A percentile compares a stretch with the other conserved stretches of the same genome.
These are phyloP conservation scores for Pleurotus citrinopileatus DNA, from an alignment of 768 basidiomycete species.

Conservation along the genomic window DNA sequence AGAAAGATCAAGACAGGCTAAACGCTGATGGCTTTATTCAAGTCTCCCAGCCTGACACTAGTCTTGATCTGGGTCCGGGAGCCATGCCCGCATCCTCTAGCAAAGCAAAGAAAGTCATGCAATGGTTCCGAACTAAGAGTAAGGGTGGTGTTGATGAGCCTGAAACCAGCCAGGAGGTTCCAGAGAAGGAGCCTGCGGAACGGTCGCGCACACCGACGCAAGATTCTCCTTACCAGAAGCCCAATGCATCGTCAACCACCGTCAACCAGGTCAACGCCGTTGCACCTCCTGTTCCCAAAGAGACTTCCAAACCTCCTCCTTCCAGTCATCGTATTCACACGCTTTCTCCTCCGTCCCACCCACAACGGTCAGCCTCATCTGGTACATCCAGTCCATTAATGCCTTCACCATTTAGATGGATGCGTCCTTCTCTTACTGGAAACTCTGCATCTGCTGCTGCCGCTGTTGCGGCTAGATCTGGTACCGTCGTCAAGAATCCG, in stretches of 20 bases:
- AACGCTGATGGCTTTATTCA: conserved; percentile 15
- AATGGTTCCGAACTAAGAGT: conserved; percentile 89
- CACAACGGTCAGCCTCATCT: conserved; percentile 42
- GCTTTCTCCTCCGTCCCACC: conserved; percentile 26
- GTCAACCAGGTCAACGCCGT: conserved; percentile 25
- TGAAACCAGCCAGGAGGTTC: conserved; percentile 13
- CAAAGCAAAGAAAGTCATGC: conserved; percentile 95
- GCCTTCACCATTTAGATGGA: conserved; percentile 24
- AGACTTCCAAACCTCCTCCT: conserved; percentile 36
- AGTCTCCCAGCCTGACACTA: conserved; percentile 25
- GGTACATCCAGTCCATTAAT: conserved; percentile 38
- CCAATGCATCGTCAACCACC: conserved; percentile 29
- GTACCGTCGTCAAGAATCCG: conserved; percentile 13
- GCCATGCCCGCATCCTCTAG: conserved; percentile 68
- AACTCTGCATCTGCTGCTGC: background rate
- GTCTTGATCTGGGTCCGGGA: conserved; percentile 23
- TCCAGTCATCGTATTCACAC: conserved; percentile 15
- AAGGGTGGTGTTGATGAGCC: conserved; percentile 34
- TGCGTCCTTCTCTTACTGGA: conserved; percentile 31
- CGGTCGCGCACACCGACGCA: conserved; percentile 24
- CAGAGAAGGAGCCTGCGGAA: conserved; percentile 14
- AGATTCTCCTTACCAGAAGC: conserved; percentile 21
- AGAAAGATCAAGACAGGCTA: conserved; percentile 11
- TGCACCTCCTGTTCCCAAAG: conserved; percentile 32
- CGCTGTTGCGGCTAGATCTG: background rate